Percentiles rank a stretch among this genome's conserved stretches.
Conservation (phyloP, 2,329 filamentous ascomycete species). For the Trichophyton simii region DNA sequence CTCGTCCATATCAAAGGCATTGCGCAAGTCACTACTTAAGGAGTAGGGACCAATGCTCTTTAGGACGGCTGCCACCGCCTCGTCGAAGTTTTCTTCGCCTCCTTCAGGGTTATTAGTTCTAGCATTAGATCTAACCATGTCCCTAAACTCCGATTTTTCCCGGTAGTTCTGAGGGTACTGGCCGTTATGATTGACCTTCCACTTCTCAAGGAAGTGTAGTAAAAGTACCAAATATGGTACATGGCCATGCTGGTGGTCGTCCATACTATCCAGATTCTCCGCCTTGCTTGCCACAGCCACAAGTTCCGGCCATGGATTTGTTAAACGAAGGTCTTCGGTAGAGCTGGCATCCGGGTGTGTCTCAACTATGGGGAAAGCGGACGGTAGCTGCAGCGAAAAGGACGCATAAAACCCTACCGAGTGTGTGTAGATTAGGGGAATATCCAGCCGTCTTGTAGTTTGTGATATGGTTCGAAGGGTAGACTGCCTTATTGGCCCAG, state of each 20-base stretch:
- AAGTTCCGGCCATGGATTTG: conserved; percentile 78
- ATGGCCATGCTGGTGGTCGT: conserved; percentile 77
- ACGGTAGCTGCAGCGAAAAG: conserved; percentile 65
- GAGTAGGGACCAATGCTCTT: conserved; percentile 65
- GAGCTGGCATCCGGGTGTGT: conserved; percentile 84
- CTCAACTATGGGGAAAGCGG: conserved; percentile 83
- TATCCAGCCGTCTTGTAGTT: conserved; percentile 44
- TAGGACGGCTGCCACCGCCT: conserved; percentile 74
- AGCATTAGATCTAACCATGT: conserved; percentile 53
- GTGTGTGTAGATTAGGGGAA: conserved; percentile 69
- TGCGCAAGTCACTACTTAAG: conserved; percentile 55
- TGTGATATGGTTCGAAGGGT: conserved; percentile 40
- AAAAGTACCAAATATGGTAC: conserved; percentile 76
- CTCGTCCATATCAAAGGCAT: conserved; percentile 64
- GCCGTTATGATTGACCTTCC: conserved; percentile 61
- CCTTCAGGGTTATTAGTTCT: conserved; percentile 66
- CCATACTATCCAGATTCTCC: conserved; percentile 53
- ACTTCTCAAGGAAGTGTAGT: conserved; percentile 66
- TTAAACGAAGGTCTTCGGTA: conserved; percentile 69
- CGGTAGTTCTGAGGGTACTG: conserved; percentile 60
- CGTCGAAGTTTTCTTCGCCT: conserved; percentile 93
- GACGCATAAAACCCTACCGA: conserved; percentile 87
- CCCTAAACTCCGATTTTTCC: conserved; percentile 74
- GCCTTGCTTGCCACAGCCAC: conserved; percentile 53
- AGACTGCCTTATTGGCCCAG: conserved; percentile 45